A percentile compares a stretch with the other conserved stretches of the same genome.
Conservation (phyloP, 345 rosid species). For the Eucalyptus regnans region DNA sequence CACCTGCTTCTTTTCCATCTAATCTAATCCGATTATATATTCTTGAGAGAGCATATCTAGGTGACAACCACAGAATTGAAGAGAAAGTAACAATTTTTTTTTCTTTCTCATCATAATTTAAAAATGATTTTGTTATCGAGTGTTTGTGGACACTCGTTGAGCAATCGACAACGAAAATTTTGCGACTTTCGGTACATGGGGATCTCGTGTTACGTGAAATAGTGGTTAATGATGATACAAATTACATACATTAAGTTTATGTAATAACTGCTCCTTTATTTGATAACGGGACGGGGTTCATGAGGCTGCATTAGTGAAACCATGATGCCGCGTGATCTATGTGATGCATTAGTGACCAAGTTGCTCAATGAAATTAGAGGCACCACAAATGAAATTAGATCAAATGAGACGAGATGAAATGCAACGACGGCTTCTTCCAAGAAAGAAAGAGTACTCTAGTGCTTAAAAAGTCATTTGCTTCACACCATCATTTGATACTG, state of each 20-base stretch:
- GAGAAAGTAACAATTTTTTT: not conserved
- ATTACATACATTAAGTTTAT: not conserved
- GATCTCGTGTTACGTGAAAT: not conserved
- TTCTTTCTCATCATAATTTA: not conserved
- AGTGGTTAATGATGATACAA: not conserved
- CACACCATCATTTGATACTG: too few species aligned
- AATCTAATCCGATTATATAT: fast-evolving
- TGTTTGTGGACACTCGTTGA: not conserved
- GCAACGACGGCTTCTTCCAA: too few species aligned
- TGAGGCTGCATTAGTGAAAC: not conserved
- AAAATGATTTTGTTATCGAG: fast-evolving
- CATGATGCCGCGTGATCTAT: not conserved
- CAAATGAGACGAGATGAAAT: too few species aligned
- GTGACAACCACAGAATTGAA: not conserved
- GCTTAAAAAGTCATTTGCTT: too few species aligned
- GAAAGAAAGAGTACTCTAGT: too few species aligned
- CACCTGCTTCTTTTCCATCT: fast-evolving
- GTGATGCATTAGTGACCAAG: not conserved
- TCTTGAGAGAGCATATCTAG: not conserved
- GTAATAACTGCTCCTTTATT: not conserved
- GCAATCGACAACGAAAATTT: not conserved
- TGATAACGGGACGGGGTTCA: not conserved
- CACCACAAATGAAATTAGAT: too few species aligned
- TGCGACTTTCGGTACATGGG: fast-evolving
- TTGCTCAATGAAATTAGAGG: too few species aligned